These are phyloP conservation scores for Paraphoma chrysanthemicola DNA, from an alignment of 2,329 filamentous ascomycete species.

Conservation along the genomic window DNA sequence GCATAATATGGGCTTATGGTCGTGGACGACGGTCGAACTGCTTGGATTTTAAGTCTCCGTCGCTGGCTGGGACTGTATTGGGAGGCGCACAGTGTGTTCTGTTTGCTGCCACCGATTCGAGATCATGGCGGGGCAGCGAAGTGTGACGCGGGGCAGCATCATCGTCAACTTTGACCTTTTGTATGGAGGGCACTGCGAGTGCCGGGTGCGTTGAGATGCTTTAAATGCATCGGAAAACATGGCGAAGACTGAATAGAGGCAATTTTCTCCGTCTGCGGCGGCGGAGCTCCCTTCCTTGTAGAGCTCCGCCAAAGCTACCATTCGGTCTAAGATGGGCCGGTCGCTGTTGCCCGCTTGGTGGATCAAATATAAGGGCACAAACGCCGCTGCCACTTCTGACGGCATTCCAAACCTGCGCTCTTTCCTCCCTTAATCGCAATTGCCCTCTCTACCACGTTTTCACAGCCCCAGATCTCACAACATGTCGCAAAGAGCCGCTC, in stretches of 20 bases:
- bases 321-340: slow-evolving; percentile 34
- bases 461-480: background rate
- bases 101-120: background rate
- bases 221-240: background rate
- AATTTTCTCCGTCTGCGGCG: slow-evolving; percentile 16
- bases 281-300: background rate
- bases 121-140: background rate
- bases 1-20: background rate
- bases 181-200: background rate
- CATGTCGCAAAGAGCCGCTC: slow-evolving; percentile 47
- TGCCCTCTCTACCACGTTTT: background rate
- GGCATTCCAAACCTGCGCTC: background rate
- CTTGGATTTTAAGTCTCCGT: background rate
- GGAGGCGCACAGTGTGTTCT: background rate
- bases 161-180: slow-evolving; percentile 8
- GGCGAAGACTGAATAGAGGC: background rate
- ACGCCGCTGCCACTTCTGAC: slow-evolving; percentile 19
- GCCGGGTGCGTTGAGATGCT: background rate
- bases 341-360: slow-evolving; percentile 13
- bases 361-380: slow-evolving; percentile 22
- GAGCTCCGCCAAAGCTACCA: background rate
- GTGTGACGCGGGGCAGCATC: slow-evolving; percentile 27
- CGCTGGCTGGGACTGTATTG: background rate
- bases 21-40: background rate
- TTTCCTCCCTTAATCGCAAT: background rate